phyloP scores from a whole-genome alignment of 805 yeast species.

The Saccharomycopsis guyanensis region DNA sequence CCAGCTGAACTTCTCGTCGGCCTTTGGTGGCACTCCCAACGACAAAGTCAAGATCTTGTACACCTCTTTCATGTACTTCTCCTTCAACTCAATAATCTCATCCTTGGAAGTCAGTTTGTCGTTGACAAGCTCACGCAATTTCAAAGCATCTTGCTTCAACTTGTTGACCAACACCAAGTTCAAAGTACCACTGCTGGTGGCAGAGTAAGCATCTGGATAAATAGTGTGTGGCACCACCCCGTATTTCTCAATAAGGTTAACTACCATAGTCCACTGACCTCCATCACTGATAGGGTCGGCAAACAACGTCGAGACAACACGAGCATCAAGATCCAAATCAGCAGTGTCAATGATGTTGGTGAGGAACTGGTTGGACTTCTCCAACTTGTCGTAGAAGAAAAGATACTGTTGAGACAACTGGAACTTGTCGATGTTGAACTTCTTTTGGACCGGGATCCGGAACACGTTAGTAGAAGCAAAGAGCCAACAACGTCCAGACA shows the following conservation, averaged over 20 bases:
- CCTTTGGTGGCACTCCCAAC: slow-evolving; percentile 74
- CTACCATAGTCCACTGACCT: slow-evolving; percentile 83
- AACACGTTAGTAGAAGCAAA: slow-evolving; percentile 76
- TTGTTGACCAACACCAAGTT: slow-evolving; percentile 60
- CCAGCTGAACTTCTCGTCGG: slow-evolving; percentile 62
- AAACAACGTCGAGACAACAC: slow-evolving; percentile 60
- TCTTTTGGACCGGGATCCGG: slow-evolving; percentile 53
- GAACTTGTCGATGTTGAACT: slow-evolving; percentile 56
- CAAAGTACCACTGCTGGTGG: slow-evolving; percentile 43
- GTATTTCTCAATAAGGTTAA: slow-evolving; percentile 68
- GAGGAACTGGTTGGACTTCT: slow-evolving; percentile 72
- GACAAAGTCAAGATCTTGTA: slow-evolving; percentile 60
- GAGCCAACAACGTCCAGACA: slow-evolving; percentile 83
- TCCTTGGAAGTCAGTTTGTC: slow-evolving; percentile 35
- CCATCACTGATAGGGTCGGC: slow-evolving; percentile 71
- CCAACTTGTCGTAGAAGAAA: slow-evolving; percentile 81
- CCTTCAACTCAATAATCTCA: slow-evolving; percentile 30
- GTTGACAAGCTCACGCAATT: slow-evolving; percentile 42
- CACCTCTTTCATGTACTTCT: slow-evolving; percentile 49
- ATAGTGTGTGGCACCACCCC: slow-evolving; percentile 71
- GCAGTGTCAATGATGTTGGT: slow-evolving; percentile 70
- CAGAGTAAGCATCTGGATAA: slow-evolving; percentile 61
- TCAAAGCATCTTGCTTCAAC: slow-evolving; percentile 71
- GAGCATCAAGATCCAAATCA: slow-evolving; percentile 57
- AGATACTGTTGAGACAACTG: slow-evolving; percentile 74